Percentiles rank a stretch among this genome's conserved stretches.
Evolutionary conservation across 345 rosid genomes (phyloP).

Genomic region (Eucalyptus albens): DNA sequence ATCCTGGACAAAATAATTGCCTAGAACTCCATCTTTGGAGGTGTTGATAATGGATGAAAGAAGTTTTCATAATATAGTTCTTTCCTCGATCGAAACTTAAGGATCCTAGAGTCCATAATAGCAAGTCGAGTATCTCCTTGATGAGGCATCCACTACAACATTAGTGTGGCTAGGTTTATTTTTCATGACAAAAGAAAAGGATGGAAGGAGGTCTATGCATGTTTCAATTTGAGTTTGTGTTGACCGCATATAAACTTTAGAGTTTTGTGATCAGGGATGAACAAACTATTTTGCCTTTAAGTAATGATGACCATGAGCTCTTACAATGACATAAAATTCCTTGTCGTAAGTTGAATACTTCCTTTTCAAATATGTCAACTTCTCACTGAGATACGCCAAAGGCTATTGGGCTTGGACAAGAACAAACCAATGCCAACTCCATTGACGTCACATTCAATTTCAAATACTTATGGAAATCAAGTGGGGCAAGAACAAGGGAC

Average conservation of each 20-base stretch:
- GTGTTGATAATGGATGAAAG: not conserved
- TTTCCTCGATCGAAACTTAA: not conserved
- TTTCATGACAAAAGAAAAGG: not conserved
- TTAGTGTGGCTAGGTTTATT: not conserved
- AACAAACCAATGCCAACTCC: not conserved
- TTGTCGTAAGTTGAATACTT: too few species aligned
- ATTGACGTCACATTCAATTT: not conserved
- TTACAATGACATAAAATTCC: too few species aligned
- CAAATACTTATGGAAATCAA: too few species aligned
- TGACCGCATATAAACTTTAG: not conserved
- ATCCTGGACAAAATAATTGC: not conserved
- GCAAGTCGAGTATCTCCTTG: not conserved
- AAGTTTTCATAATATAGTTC: not conserved
- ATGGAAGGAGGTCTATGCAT: not conserved
- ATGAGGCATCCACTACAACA: rapidly evolving
- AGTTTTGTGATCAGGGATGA: not conserved
- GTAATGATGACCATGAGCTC: not conserved
- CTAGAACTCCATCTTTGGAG: rapidly evolving
- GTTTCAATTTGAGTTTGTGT: not conserved
- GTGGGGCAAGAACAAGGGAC: not conserved
- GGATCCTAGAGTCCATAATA: not conserved
- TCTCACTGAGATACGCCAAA: not conserved
- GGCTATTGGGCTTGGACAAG: not conserved
- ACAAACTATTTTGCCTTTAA: not conserved
- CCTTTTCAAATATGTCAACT: not conserved